These are phyloP conservation scores for Amphibolis antarctica DNA, from an alignment of 106 monocot species.

Conservation along the genomic window DNA sequence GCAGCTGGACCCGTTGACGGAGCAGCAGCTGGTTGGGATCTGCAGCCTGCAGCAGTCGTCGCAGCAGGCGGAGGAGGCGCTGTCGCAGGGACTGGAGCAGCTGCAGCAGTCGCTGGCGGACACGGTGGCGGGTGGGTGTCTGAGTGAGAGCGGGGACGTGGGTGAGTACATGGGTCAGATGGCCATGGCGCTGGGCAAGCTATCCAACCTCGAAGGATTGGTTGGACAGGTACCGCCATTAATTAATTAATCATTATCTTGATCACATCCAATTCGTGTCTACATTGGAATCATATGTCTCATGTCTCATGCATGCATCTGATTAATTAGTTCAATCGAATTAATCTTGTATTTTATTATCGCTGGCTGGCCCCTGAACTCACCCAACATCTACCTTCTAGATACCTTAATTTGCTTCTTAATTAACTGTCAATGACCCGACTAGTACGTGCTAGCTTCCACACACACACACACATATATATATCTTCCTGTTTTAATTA, in stretches of 20 bases:
- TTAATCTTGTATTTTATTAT: no score
- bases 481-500: neutral
- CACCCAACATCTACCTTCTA: no score
- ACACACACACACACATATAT: no score
- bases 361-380: no score
- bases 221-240: constrained; percentile 55
- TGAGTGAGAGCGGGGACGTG: constrained; percentile 32
- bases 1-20: constrained; percentile 83
- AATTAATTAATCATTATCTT: no score
- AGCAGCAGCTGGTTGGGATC: constrained; percentile 67
- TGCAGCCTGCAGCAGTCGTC: constrained; percentile 82
- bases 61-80: constrained; percentile 88
- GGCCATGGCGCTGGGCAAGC: constrained; percentile 64
- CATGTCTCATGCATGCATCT: no score
- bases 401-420: no score
- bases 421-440: no score
- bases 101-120: constrained; percentile 71
- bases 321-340: no score
- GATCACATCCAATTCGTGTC: no score
- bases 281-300: no score
- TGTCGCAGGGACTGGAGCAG: constrained; percentile 80
- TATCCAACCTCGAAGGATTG: constrained; percentile 69
- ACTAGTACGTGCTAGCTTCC: no score
- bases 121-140: constrained; percentile 40
- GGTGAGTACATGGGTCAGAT: constrained; percentile 85